Evolutionary conservation across 2,329 filamentous ascomycete genomes (phyloP), one percentile per base, ranked within the genome.

Genomic region (Nothophaeocryptopus gaeumannii): DNA sequence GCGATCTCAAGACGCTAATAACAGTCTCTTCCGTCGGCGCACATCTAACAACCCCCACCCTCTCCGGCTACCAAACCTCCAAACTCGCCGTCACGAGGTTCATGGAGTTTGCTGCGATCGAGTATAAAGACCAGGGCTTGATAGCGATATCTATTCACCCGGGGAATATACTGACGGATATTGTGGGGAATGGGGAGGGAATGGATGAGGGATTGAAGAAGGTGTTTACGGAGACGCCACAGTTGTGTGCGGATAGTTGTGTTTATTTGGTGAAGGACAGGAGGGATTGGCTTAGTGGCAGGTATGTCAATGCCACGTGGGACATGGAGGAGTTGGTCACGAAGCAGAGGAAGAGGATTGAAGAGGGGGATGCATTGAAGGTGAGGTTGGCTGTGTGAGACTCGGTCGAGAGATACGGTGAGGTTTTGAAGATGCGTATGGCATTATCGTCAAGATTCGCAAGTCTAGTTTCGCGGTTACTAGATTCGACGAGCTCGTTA

Each of bases 51-150:
- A 39, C 48, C 9, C 53, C 56, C 1, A 59, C 56, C 16, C 52
- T 64, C 0, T 75, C 72, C 8, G 69, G 68, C 0, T 80, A 80
- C 57, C 73, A 77, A 56, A 66, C 66, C 2, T 63, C 64, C 41
- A 80, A 80, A 56, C 66, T 78, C 34, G 72, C 73, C 0, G 50
- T 75, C 1, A 63, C 71, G 36, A 69, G 74, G 8, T 63, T 79
- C n/a, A 70, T 65, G 14, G 74, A 80, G 58, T 75, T 72, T 47
- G 47, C 76, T 15, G 64, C 62, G 5, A 51, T 47, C 14, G 77
- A 80, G 50, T 75, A 79, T 53, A 59, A 58, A 5, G 63, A 67
- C 8, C 75, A 37, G 73, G 73, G 0, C 20, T 53, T 77, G 1
- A 57, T 78, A 12, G 68, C 68, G n/a, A 67, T 69, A 33, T 58